Evolutionary conservation across 441 rosid genomes (phyloP), one percentile per base, ranked within the genome.

Genomic region (Gossypium gossypioides): DNA sequence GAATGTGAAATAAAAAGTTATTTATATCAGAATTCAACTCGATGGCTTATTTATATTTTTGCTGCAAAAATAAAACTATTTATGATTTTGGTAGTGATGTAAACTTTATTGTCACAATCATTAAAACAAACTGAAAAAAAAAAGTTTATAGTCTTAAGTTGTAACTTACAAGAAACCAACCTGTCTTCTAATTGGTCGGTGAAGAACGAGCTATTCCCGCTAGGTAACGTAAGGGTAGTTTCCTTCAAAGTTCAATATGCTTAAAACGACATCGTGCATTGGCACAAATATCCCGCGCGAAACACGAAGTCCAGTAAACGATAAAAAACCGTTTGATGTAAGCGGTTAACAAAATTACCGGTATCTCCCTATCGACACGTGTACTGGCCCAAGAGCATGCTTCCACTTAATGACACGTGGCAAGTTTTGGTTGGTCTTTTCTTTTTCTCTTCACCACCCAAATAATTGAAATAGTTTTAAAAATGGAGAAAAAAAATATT

Each of bases 321-420:
- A 68, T 65, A 24, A 69, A 29, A 57, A 37, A 71, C 85, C 86
- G 83, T 80, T 69, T 0, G 81, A 83, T 80, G 29, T 21, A 6
- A 71, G n/a, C 51, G 75, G 84, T 79, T 76, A 72, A 78, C 75
- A 54, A 75, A 80, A 65, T 61, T 40, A 80, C 78, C 79, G 76
- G 85, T 40, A 42, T 64, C 79, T 66, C 50, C 52, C 4, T 50
- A 69, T 57, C 44, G 46, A 58, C 72, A 60, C 57, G n/a, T 54
- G 60, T 21, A 21, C 13, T 5, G 10, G 29, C 0, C 58, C 1
- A 55, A 22, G 61, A 55, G 37, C 25, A 25, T 25, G 10, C 3
- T 29, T 25, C 13, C 21, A 2, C 7, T 46, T 4, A 50, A 0
- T 13, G 0, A 71, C 78, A 77, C 84, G 87, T 79, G 88, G 69